Evolutionary conservation across 805 yeast genomes (phyloP).

Genomic region (Hyphopichia homilentoma): DNA sequence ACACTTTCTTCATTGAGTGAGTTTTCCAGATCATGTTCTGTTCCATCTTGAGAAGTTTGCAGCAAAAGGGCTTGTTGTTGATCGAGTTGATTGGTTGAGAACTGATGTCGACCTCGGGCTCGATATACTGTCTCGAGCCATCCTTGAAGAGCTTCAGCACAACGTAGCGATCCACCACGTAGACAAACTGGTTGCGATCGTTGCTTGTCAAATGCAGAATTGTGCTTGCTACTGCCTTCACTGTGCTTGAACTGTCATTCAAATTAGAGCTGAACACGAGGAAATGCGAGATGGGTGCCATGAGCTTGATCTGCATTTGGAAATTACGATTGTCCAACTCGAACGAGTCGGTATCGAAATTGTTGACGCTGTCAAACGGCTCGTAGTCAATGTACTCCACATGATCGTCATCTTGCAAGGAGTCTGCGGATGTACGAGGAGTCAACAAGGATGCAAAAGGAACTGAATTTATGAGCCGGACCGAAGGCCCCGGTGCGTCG

Average conservation of each 20-base stretch:
- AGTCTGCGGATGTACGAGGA: not conserved
- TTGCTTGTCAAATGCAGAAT: slow-evolving; percentile 15
- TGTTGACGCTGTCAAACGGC: slow-evolving; percentile 6
- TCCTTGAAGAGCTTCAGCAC: too few relatives aligned
- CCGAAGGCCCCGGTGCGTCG: too few relatives aligned
- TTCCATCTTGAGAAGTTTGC: slow-evolving; percentile 25
- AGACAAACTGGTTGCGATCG: slow-evolving; percentile 10
- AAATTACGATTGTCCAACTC: slow-evolving; percentile 28
- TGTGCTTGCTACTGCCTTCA: slow-evolving; percentile 10
- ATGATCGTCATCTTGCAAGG: slow-evolving; percentile 1
- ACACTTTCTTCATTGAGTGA: slow-evolving; percentile 25
- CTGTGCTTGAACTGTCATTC: slow-evolving; percentile 4
- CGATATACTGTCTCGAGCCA: not conserved
- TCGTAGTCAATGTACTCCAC: slow-evolving; percentile 4
- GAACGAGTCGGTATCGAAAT: slow-evolving; percentile 1
- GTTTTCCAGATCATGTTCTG: slow-evolving; percentile 33
- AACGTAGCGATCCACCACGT: slow-evolving; percentile 20
- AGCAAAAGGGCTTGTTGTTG: slow-evolving; percentile 10
- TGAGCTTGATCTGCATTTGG: slow-evolving; percentile 22
- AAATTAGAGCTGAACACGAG: slow-evolving; percentile 21
- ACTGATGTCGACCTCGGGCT: not conserved
- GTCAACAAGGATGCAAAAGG: slow-evolving; percentile 13
- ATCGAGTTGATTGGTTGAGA: slow-evolving; percentile 12
- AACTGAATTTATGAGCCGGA: slow-evolving; percentile 14
- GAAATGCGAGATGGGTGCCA: slow-evolving; percentile 31